These are phyloP conservation scores for Wickerhamiella azymoides DNA, from an alignment of 805 yeast species.

Conservation along the genomic window DNA sequence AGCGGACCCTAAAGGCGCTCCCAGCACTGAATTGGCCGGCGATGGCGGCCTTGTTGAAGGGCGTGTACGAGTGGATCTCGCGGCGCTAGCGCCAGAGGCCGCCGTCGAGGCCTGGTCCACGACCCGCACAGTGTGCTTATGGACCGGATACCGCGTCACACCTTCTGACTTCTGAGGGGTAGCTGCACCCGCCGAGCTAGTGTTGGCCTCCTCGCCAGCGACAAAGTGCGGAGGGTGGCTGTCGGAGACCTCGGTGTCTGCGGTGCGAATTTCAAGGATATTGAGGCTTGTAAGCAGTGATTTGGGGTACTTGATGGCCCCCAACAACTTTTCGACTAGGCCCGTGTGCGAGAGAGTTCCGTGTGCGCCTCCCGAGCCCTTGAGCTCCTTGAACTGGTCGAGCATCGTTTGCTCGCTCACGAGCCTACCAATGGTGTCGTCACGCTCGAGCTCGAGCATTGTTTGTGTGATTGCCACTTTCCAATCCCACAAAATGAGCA, in stretches of 20 bases:
- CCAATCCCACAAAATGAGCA: constrained; percentile 3
- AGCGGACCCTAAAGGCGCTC: background rate
- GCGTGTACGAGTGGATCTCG: background rate
- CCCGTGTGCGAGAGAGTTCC: background rate
- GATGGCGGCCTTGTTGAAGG: background rate
- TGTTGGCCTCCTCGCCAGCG: too few species aligned
- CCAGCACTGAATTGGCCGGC: background rate
- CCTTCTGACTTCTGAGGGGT: background rate
- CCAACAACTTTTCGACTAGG: background rate
- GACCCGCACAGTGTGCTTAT: background rate
- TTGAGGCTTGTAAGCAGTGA: background rate
- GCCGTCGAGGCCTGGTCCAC: background rate
- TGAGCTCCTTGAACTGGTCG: constrained; percentile 1
- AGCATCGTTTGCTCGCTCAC: background rate
- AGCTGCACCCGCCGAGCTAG: background rate
- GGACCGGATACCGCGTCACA: background rate
- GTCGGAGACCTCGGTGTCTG: background rate
- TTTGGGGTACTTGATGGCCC: background rate
- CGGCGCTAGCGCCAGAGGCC: background rate
- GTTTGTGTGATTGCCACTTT: background rate
- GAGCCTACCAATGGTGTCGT: constrained; percentile 1
- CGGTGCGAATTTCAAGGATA: background rate
- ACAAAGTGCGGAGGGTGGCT: background rate
- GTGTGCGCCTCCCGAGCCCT: background rate
- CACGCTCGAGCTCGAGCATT: background rate